A percentile compares a stretch with the other conserved stretches of the same genome.
phyloP scores from a whole-genome alignment of 2,329 filamentous ascomycete species.

The Hirsutella rhossiliensis region DNA sequence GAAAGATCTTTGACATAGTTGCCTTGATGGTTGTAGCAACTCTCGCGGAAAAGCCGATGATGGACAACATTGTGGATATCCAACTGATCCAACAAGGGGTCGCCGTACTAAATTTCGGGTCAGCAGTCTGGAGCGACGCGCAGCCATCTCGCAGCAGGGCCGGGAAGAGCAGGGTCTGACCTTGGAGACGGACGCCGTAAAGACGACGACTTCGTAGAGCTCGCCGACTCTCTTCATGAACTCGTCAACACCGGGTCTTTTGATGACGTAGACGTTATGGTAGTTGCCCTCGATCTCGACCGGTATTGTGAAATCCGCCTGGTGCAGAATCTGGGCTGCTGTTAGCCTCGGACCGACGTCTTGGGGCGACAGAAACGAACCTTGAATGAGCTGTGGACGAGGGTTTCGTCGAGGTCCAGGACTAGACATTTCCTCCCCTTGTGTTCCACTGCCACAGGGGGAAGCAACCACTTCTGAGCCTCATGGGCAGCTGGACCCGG shows the following conservation, averaged over 20 bases:
- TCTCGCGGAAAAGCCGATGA: constrained; percentile 91
- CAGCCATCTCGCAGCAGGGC: not conserved
- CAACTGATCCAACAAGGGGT: constrained; percentile 88
- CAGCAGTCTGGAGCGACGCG: not conserved
- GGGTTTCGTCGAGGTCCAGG: constrained; percentile 87
- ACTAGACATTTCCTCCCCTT: constrained; percentile 89
- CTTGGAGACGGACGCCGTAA: constrained; percentile 97
- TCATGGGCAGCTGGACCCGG: constrained; percentile 29
- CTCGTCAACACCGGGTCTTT: constrained; percentile 93
- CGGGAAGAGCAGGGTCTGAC: constrained; percentile 30
- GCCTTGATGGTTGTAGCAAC: constrained; percentile 98
- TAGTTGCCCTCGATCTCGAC: constrained; percentile 98
- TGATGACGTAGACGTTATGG: constrained; percentile 99
- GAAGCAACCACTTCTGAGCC: constrained; percentile 58
- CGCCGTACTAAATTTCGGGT: constrained; percentile 62
- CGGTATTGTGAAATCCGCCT: constrained; percentile 97
- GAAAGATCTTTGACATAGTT: constrained; percentile 99
- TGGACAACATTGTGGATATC: constrained; percentile 97
- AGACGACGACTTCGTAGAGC: constrained; percentile 96
- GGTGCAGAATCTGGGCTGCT: constrained; percentile 67
- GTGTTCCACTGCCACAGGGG: constrained; percentile 68
- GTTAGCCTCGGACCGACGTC: constrained; percentile 2
- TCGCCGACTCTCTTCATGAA: constrained; percentile 99
- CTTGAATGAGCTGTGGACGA: constrained; percentile 99
- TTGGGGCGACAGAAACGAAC: constrained; percentile 32